A percentile compares a stretch with the other conserved stretches of the same genome.
Conservation (phyloP, 768 basidiomycete species). For the Panaeolus cyanescens region DNA sequence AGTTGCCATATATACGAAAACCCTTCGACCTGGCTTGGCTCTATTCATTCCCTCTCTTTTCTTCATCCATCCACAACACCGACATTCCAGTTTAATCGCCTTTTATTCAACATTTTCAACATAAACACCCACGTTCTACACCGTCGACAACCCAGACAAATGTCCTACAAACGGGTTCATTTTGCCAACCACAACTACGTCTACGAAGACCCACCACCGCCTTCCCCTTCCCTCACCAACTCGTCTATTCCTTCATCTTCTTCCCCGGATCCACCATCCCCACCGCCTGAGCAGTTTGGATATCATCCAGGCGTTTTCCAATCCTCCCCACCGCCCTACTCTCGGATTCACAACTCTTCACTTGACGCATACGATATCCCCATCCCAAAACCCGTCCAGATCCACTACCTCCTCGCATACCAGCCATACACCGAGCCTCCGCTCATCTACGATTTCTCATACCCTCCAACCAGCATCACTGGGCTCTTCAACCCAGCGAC, state of each 20-base stretch:
- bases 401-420: constrained; percentile 45
- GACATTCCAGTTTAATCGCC: constrained; percentile 4
- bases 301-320: constrained; percentile 20
- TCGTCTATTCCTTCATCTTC: constrained; percentile 38
- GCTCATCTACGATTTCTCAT: constrained; percentile 40
- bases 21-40: constrained; percentile 21
- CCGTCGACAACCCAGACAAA: no score
- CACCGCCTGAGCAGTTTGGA: constrained; percentile 31
- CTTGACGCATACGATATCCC: constrained; percentile 19
- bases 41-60: constrained; percentile 12
- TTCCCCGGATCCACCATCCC: constrained; percentile 37
- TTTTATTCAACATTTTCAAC: neutral
- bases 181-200: constrained; percentile 38
- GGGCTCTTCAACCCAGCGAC: constrained; percentile 25
- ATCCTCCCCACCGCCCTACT: constrained; percentile 32
- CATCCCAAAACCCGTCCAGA: constrained; percentile 32
- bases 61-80: constrained; percentile 16
- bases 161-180: constrained; percentile 44
- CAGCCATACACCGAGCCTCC: constrained; percentile 31
- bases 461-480: constrained; percentile 26
- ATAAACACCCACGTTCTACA: neutral
- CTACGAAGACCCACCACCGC: constrained; percentile 34
- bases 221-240: constrained; percentile 38
- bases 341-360: constrained; percentile 22
- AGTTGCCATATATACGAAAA: constrained; percentile 29